Evolutionary conservation across 257 asterid genomes (phyloP), one percentile per base, ranked within the genome.

Genomic region (Phtheirospermum japonicum): DNA sequence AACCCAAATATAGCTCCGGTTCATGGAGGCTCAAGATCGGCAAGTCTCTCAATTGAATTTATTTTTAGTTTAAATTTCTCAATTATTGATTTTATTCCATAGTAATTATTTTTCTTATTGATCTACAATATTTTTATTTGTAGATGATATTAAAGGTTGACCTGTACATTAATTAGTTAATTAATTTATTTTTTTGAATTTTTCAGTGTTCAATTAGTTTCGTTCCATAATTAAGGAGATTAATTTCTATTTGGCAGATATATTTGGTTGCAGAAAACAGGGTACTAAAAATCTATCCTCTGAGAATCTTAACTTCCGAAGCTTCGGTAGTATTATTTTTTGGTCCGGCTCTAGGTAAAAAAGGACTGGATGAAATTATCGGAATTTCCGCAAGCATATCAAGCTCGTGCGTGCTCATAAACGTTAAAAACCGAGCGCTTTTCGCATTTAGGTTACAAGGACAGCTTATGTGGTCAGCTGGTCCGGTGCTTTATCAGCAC

Each of bases 191-290:
- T n/a, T n/a, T n/a, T n/a, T n/a, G n/a, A n/a, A n/a, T n/a, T n/a
- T n/a, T n/a, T n/a, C n/a, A n/a, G n/a, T n/a, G n/a, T n/a, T n/a
- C n/a, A n/a, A n/a, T n/a, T n/a, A n/a, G n/a, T n/a, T n/a, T n/a
- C n/a, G n/a, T 9, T 13, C 31, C 32, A 0, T 68, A 9, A 43
- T 54, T 26, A 6, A 14, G 63, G 66, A 23, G 31, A 14, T 37
- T 63, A 54, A 73, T 31, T 6, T 13, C 48, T 58, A 36, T 69
- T 75, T 8, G 67, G 90, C 88, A 92, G 99, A 85, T 92, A 63
- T 89, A 81, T 75, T 71, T 89, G 79, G 95, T 92, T 77, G 97
- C 97, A 14, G 99, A 87, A 62, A 82, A 87, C 57, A 78, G 79
- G 67, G 88, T 89, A 13, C 77, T 93, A 16, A 85, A 82, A 73